A percentile compares a stretch with the other conserved stretches of the same genome.
Evolutionary conservation across 176 grass and related monocot species (phyloP).

Genomic region (Cenchrus americanus): DNA sequence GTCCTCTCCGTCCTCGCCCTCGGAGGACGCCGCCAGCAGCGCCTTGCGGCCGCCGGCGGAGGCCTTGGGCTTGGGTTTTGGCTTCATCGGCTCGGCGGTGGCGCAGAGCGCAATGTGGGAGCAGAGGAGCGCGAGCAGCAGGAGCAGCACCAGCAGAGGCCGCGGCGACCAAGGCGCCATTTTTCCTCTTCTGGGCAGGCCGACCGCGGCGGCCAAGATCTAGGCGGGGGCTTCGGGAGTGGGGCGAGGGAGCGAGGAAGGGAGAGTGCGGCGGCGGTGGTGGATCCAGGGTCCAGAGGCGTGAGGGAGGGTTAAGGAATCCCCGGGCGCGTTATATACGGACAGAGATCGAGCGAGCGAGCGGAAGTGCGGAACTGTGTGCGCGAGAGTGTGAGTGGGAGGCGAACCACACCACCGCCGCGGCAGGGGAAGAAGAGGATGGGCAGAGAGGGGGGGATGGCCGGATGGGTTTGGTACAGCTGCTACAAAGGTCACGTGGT

Average conservation of each 20-base stretch:
- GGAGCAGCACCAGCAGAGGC: constrained; percentile 18
- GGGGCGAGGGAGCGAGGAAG: not conserved
- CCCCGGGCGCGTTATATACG: constrained; percentile 29
- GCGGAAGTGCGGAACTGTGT: not conserved
- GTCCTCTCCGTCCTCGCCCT: constrained; percentile 25
- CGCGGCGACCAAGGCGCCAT: constrained; percentile 47
- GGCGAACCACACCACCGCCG: constrained; percentile 41
- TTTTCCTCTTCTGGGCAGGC: not conserved
- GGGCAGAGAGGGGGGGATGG: not conserved
- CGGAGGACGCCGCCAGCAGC: constrained; percentile 19
- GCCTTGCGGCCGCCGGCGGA: constrained; percentile 41
- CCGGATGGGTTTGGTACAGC: constrained; percentile 16
- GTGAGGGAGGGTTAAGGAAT: constrained; percentile 48
- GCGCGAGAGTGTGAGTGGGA: not conserved
- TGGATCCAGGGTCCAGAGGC: constrained; percentile 43
- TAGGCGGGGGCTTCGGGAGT: not conserved
- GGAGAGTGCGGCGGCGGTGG: not conserved
- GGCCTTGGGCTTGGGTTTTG: constrained; percentile 52
- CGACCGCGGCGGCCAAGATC: constrained; percentile 2
- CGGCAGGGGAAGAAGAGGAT: not conserved
- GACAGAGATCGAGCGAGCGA: not conserved
- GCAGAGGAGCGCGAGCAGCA: constrained; percentile 65
- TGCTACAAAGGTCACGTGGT: constrained; percentile 36
- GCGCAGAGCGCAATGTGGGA: constrained; percentile 62
- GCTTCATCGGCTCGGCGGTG: constrained; percentile 31